Base-by-base conservation (phyloP, 163 green algal genomes). In the Scenedesmus sp. region DNA sequence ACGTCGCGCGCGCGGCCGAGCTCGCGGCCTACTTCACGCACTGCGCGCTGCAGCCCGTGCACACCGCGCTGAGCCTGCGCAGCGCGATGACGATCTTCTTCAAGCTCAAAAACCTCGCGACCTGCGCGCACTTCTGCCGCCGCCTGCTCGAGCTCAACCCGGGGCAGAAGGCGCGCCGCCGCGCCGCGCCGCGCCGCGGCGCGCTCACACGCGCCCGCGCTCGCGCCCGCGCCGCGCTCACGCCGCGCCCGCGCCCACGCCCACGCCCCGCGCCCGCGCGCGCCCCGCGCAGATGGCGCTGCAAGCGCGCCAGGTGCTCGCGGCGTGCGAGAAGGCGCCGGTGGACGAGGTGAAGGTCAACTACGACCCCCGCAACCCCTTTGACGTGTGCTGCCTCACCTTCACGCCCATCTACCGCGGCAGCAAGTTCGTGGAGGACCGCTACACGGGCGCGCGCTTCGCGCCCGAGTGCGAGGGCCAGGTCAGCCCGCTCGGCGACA, bases 1-100 rank as follows among this genome's bases (percentile, higher is more conserved):
- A 94, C 50, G 78, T 85, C 58, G 82, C 73, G 15, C 89, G 92
- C 36, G 85, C 87, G 22, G 94, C 94, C 18, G 96, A 99, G 92
- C 90, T 99, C 75, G 95, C 96, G n/a, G 96, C 95, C 17, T 99
- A 99, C 92, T 99, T 99, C 89, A 99, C 96, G n/a, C 96, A 99
- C 91, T 97, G 91, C 90, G 89, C 92, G 47, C 87, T 99, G 85
- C 91, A 98, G 89, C 91, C 92, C 0, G 90, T 97, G 81, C 96
- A 99, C 90, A 64, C 89, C 69, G 90, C 90, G 57, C 94, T 99
- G n/a, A 83, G 78, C 14, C 88, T 99, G 75, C 89, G 94, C 74
- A 92, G 86, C 6, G 96, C 96, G 60, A 99, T 99, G 95, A 91
- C 84, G 36, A 89, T 94, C 53, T 96, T 96, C 88, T 99, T 95